Conservation (phyloP, 495 filamentous ascomycete genomes). For the Massariosphaeria phaeospora region DNA sequence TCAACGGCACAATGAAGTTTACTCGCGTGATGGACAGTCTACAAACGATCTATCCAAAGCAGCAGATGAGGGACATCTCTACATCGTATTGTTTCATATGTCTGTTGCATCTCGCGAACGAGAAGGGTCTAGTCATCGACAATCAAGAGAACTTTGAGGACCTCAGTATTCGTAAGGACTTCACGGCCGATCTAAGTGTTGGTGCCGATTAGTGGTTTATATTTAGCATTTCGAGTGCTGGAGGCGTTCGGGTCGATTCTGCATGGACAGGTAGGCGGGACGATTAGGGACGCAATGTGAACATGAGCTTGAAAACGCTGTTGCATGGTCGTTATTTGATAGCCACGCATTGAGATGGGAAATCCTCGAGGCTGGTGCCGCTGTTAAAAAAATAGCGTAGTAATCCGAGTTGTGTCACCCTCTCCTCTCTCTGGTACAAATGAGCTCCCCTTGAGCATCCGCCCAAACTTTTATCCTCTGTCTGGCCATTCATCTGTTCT, state of each 20-base stretch:
- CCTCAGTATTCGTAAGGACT: slow-evolving; percentile 41
- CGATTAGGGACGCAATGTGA: neutral
- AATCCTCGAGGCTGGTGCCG: too few relatives aligned
- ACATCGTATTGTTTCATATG: slow-evolving; percentile 98
- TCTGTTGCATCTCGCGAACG: slow-evolving; percentile 90
- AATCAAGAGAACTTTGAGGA: slow-evolving; percentile 47
- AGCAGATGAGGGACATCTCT: slow-evolving; percentile 86
- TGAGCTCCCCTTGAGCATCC: too few relatives aligned
- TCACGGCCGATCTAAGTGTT: slow-evolving; percentile 33
- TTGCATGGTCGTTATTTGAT: too few relatives aligned
- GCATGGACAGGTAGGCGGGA: neutral
- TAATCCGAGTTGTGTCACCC: too few relatives aligned
- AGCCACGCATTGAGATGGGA: too few relatives aligned
- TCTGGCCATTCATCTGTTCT: neutral
- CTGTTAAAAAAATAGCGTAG: too few relatives aligned
- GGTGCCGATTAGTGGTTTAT: slow-evolving; percentile 2
- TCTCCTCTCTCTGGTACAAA: too few relatives aligned
- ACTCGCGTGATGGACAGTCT: slow-evolving; percentile 85
- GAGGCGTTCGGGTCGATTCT: neutral
- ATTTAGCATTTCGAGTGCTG: neutral
- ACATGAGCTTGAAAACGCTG: too few relatives aligned
- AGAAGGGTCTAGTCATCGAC: slow-evolving; percentile 75
- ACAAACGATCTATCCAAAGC: slow-evolving; percentile 76
- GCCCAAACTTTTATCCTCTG: too few relatives aligned
- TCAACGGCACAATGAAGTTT: slow-evolving; percentile 64